Conservation (phyloP, 148 eudicot species). For the Beta vulgaris region DNA sequence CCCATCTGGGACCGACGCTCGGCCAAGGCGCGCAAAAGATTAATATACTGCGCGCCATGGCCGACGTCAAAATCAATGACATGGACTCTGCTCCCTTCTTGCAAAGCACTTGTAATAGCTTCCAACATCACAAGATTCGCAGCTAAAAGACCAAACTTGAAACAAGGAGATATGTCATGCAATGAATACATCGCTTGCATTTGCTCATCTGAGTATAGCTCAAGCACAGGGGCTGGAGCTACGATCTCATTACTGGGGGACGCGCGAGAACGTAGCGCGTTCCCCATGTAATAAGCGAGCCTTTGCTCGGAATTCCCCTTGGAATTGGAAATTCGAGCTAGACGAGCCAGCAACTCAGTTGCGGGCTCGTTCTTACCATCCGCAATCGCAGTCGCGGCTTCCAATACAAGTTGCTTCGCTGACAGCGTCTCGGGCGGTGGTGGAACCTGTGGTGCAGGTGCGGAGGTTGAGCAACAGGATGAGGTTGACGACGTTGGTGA, state of each 20-base stretch:
- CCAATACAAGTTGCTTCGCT: constrained; percentile 46
- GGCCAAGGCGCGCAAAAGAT: constrained; percentile 56
- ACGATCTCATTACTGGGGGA: constrained; percentile 27
- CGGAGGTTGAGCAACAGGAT: constrained; percentile 57
- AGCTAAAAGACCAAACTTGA: constrained; percentile 60
- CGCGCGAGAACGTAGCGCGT: constrained; percentile 64
- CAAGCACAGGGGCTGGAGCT: constrained; percentile 38
- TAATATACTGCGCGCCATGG: constrained; percentile 56
- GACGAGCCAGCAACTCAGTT: constrained; percentile 43
- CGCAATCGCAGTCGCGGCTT: constrained; percentile 61
- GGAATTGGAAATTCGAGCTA: constrained; percentile 35
- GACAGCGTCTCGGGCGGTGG: constrained; percentile 12
- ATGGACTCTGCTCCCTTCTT: constrained; percentile 33
- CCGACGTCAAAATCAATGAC: constrained; percentile 77
- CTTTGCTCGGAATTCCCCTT: constrained; percentile 65
- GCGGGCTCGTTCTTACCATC: constrained; percentile 51
- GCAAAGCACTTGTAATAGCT: constrained; percentile 35
- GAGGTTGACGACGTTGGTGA: constrained; percentile 78
- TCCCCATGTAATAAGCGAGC: constrained; percentile 41
- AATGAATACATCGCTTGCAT: constrained; percentile 37
- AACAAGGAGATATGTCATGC: constrained; percentile 69
- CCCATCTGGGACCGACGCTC: constrained; percentile 22
- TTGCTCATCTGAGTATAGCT: constrained; percentile 48
- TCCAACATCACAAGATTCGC: constrained; percentile 70
- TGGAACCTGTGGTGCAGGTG: constrained; percentile 30